Evolutionary conservation across 2,329 filamentous ascomycete species (phyloP).

Genomic region (Cercospora brassicicola): DNA sequence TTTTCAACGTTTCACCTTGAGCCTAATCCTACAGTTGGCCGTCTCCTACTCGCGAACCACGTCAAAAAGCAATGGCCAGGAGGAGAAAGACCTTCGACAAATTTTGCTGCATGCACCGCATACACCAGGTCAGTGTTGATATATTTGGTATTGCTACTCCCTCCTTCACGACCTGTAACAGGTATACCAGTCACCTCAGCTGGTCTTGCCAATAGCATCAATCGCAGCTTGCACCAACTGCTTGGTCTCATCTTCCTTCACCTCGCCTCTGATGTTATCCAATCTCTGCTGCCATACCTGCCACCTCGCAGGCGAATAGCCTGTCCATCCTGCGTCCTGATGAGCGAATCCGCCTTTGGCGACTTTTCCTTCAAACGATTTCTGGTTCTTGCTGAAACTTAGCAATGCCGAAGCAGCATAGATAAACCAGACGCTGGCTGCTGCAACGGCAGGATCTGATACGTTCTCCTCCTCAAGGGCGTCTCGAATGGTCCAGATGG

Average conservation of each 20-base stretch:
- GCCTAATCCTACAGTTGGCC: not conserved
- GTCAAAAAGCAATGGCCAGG: not conserved
- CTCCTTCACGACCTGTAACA: not conserved
- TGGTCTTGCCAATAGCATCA: constrained; percentile 20
- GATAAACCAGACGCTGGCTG: constrained; percentile 36
- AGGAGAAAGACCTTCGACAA: not conserved
- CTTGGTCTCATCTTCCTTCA: constrained; percentile 20
- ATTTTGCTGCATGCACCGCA: not conserved
- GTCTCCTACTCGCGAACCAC: not conserved
- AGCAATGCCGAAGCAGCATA: constrained; percentile 32
- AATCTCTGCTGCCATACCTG: constrained; percentile 30
- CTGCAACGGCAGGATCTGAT: constrained; percentile 28
- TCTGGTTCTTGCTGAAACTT: constrained; percentile 28
- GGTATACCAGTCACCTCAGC: not conserved
- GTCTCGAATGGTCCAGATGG: constrained; percentile 36
- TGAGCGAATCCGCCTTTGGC: constrained; percentile 32
- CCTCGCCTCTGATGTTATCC: constrained; percentile 11
- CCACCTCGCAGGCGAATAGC: constrained; percentile 35
- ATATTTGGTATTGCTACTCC: not conserved
- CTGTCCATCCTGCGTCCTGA: constrained; percentile 31
- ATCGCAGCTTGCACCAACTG: constrained; percentile 26
- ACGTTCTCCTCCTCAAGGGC: constrained; percentile 34
- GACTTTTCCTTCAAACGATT: constrained; percentile 36
- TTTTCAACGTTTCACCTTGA: not conserved
- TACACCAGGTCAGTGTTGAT: not conserved